These are phyloP conservation scores for Luzula sylvatica DNA, from an alignment of 176 grass and related monocot genomes.

Conservation along the genomic window DNA sequence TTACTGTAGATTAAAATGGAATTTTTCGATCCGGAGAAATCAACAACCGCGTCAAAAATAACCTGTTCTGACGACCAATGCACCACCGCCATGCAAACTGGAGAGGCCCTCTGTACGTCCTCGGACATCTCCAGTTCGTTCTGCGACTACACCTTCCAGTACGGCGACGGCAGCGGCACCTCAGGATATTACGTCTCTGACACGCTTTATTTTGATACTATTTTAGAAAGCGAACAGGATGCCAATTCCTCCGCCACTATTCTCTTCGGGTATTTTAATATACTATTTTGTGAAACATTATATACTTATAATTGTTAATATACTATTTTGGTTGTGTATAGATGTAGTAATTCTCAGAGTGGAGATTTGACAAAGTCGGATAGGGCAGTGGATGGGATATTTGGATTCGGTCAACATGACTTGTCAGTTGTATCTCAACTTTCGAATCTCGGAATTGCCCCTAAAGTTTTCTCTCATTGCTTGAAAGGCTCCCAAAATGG, in stretches of 20 bases:
- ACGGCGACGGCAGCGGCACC: conserved; percentile 90
- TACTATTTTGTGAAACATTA: too few relatives aligned
- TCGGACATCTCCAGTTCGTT: conserved; percentile 29
- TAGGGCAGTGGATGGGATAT: conserved; percentile 90
- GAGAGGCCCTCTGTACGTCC: conserved; percentile 60
- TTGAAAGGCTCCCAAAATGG: conserved; percentile 86
- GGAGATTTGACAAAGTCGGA: conserved; percentile 86
- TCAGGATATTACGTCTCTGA: conserved; percentile 90
- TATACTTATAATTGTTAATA: too few relatives aligned
- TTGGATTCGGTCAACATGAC: conserved; percentile 83
- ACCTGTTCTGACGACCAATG: conserved; percentile 68
- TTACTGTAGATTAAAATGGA: conserved; percentile 61
- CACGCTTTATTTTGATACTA: conserved; percentile 58
- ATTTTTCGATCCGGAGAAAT: conserved; percentile 60
- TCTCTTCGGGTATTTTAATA: conserved; percentile 59
- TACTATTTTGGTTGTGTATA: conserved; percentile 5
- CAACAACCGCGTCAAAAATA: conserved; percentile 54
- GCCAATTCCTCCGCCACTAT: conserved; percentile 79
- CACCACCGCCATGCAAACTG: conserved; percentile 56
- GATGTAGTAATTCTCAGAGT: conserved; percentile 81
- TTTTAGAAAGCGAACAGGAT: conserved; percentile 52
- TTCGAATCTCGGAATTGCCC: conserved; percentile 51
- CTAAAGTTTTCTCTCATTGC: conserved; percentile 91
- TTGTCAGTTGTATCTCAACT: conserved; percentile 85
- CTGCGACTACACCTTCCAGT: conserved; percentile 82